Conservation (phyloP, 208 protist genomes). For the Histomonas meleagridis region DNA sequence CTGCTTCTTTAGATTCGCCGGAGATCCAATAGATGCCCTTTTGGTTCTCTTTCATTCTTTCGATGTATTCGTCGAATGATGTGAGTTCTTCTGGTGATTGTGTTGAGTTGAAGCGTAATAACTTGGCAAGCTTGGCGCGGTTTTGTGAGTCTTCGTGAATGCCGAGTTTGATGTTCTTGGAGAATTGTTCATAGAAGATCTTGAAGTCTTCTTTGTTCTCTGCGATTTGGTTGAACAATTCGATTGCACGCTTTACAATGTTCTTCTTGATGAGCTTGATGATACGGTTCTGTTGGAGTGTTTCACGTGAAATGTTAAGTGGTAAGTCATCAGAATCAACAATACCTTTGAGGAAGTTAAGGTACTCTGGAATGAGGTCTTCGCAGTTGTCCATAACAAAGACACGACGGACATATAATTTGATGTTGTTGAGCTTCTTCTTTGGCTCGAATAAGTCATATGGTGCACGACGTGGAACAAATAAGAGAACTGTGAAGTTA, state of each 20-base stretch:
- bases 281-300: conserved; percentile 91
- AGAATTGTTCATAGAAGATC: conserved; percentile 90
- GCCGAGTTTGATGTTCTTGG: conserved; percentile 91
- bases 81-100: conserved; percentile 57
- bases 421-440: conserved; percentile 94
- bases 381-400: conserved; percentile 97
- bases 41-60: conserved; percentile 84
- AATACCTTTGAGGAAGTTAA: conserved; percentile 85
- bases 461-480: conserved; percentile 78
- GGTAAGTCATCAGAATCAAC: conserved; percentile 93
- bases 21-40: conserved; percentile 96
- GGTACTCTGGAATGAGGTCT: conserved; percentile 86
- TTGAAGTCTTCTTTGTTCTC: conserved; percentile 91
- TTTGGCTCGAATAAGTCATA: conserved; percentile 90
- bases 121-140: conserved; percentile 74
- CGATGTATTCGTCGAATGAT: conserved; percentile 48
- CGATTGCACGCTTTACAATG: conserved; percentile 86
- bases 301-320: conserved; percentile 94
- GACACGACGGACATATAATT: conserved; percentile 69
- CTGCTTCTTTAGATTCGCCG: conserved; percentile 70
- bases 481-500: conserved; percentile 85
- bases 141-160: conserved; percentile 87
- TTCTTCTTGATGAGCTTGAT: conserved; percentile 93
- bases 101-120: conserved; percentile 78
- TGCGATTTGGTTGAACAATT: conserved; percentile 80